Evolutionary conservation across 768 basidiomycete genomes (phyloP).

Genomic region (Arthromyces matolae): DNA sequence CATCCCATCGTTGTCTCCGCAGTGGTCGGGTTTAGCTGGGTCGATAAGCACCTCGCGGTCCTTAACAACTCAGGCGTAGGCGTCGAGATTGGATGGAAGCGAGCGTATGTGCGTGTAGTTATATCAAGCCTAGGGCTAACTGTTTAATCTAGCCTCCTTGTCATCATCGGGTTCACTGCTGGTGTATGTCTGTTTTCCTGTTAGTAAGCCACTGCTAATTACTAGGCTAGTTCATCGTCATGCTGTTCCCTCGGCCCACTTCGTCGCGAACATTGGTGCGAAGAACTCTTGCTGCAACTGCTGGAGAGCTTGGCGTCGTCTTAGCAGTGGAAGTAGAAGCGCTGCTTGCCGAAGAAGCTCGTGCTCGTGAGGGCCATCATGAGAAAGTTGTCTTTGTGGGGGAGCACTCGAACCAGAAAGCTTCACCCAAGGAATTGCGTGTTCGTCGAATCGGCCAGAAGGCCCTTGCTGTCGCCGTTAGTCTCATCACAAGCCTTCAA

Average conservation of each 20-base stretch:
- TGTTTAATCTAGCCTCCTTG: constrained; percentile 32
- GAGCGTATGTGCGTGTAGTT: constrained; percentile 30
- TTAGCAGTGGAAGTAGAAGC: constrained; percentile 41
- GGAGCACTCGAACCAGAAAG: constrained; percentile 17
- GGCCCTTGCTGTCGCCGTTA: constrained; percentile 33
- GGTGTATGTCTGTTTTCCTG: constrained; percentile 26
- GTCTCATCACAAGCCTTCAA: constrained; percentile 8
- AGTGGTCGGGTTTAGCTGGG: constrained; percentile 43
- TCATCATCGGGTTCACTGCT: constrained; percentile 43
- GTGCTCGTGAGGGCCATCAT: constrained; percentile 26
- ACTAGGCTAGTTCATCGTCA: constrained; percentile 35
- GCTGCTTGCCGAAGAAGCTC: constrained; percentile 40
- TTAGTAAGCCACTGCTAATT: not conserved
- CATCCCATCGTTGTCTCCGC: not conserved
- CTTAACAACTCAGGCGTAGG: constrained; percentile 33
- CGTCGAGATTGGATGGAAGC: constrained; percentile 37
- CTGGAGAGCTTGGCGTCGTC: constrained; percentile 32
- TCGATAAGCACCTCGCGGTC: constrained; percentile 29
- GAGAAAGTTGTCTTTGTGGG: constrained; percentile 26
- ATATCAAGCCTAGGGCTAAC: not conserved
- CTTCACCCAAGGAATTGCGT: constrained; percentile 37
- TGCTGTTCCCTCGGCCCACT: constrained; percentile 43
- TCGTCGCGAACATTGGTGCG: constrained; percentile 41
- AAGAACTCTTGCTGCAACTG: constrained; percentile 34
- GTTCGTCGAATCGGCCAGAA: constrained; percentile 32